These are phyloP conservation scores for Ramaria sp. DNA, from an alignment of 768 basidiomycete species.

Conservation along the genomic window DNA sequence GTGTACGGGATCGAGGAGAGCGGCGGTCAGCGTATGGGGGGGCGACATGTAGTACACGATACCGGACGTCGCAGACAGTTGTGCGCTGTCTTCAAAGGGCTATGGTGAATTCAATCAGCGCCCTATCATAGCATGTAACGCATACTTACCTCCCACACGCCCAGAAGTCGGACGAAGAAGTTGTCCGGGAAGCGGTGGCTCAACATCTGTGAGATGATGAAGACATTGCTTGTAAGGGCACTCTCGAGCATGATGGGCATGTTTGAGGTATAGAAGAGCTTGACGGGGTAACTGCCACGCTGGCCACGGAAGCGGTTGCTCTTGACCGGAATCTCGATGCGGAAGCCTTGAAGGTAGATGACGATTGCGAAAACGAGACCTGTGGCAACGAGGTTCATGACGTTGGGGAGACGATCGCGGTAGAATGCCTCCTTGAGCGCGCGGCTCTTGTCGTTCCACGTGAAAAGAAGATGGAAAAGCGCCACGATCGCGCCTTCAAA, in stretches of 20 bases:
- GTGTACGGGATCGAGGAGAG: conserved; percentile 88
- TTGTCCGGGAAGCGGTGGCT: conserved; percentile 84
- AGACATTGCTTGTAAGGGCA: conserved; percentile 87
- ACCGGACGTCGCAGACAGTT: conserved; percentile 82
- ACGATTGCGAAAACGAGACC: conserved; percentile 86
- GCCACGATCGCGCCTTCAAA: conserved; percentile 96
- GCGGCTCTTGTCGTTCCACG: conserved; percentile 96
- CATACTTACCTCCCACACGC: conserved; percentile 88
- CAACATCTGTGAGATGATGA: conserved; percentile 95
- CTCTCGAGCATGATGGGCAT: conserved; percentile 99
- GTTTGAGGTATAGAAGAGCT: conserved; percentile 97
- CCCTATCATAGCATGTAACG: background rate
- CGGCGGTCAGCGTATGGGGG: conserved; percentile 85
- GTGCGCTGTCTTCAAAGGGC: conserved; percentile 91
- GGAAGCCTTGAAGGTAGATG: conserved; percentile 98
- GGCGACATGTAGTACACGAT: conserved; percentile 98
- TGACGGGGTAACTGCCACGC: conserved; percentile 90
- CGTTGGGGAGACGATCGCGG: conserved; percentile 91
- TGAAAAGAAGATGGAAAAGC: conserved; percentile 95
- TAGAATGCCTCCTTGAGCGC: conserved; percentile 97
- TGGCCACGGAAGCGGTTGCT: conserved; percentile 95
- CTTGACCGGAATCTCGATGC: conserved; percentile 98
- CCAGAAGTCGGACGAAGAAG: conserved; percentile 80
- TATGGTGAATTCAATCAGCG: conserved; percentile 19
- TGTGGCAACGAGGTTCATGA: conserved; percentile 96